Percentiles rank a stretch among this genome's conserved stretches.
Evolutionary conservation across 2,329 filamentous ascomycete genomes (phyloP).

Genomic region (Sclerotinia borealis): DNA sequence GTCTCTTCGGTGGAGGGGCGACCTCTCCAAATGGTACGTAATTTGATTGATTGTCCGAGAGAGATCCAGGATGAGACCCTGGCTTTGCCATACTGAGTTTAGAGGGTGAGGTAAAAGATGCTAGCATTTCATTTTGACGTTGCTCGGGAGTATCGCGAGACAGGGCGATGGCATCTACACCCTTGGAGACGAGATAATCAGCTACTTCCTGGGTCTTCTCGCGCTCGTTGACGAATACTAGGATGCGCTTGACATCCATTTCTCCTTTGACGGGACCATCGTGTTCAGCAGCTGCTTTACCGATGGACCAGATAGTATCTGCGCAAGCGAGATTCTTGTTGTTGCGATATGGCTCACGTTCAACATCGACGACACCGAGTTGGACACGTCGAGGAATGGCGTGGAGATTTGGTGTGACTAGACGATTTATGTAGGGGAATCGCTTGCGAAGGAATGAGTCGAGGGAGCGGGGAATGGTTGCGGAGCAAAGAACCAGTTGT

Average conservation of each 20-base stretch:
- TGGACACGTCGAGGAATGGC: conserved; percentile 93
- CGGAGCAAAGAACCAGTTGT: conserved; percentile 88
- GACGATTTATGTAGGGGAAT: conserved; percentile 76
- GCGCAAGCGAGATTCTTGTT: conserved; percentile 92
- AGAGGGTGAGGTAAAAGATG: conserved; percentile 54
- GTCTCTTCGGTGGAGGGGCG: conserved; percentile 25
- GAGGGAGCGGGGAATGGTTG: conserved; percentile 85
- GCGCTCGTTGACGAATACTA: conserved; percentile 96
- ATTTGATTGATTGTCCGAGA: conserved; percentile 35
- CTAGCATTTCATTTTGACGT: conserved; percentile 70
- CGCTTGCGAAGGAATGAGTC: conserved; percentile 77
- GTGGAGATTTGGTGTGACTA: conserved; percentile 93
- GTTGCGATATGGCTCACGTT: conserved; percentile 86
- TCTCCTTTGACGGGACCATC: conserved; percentile 50
- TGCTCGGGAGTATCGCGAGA: conserved; percentile 77
- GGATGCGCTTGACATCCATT: conserved; percentile 71
- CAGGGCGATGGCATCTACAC: conserved; percentile 80
- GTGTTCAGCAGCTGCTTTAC: conserved; percentile 61
- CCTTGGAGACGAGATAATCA: conserved; percentile 72
- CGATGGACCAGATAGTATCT: conserved; percentile 90
- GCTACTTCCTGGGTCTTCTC: conserved; percentile 80
- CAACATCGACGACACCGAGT: conserved; percentile 85
- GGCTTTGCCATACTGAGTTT: background rate
- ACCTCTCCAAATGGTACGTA: conserved; percentile 27
- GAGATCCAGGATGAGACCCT: conserved; percentile 34